A percentile compares a stretch with the other conserved stretches of the same genome.
phyloP scores from a whole-genome alignment of 177 flowering plant species.

The Tripterygium wilfordii region DNA sequence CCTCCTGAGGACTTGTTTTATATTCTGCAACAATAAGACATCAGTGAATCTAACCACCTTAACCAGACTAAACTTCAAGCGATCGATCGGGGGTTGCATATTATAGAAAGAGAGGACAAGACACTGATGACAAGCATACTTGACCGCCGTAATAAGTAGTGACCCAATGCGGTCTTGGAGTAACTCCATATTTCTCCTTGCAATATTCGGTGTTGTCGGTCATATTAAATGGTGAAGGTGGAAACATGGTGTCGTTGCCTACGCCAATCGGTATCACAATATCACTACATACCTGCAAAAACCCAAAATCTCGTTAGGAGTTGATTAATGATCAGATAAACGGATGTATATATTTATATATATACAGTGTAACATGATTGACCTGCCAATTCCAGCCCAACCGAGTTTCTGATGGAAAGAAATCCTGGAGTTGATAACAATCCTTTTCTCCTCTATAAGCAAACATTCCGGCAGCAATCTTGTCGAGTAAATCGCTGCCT shows the following conservation, averaged over 20 bases:
- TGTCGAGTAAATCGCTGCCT: slow-evolving; percentile 19
- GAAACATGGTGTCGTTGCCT: slow-evolving; percentile 22
- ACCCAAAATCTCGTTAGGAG: background rate
- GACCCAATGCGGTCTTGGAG: slow-evolving; percentile 31
- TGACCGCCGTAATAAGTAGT: slow-evolving; percentile 27
- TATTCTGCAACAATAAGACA: slow-evolving; percentile 13
- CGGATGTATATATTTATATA: background rate
- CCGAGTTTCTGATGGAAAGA: slow-evolving; percentile 5
- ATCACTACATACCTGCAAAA: slow-evolving; percentile 38
- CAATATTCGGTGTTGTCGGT: slow-evolving; percentile 5
- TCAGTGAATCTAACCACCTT: no score
- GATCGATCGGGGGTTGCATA: background rate
- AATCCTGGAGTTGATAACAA: slow-evolving; percentile 4
- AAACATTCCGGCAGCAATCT: slow-evolving; percentile 26
- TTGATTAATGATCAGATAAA: no score
- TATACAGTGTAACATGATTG: background rate
- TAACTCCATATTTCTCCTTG: slow-evolving; percentile 12
- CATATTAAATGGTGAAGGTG: slow-evolving; percentile 12
- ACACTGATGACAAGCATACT: slow-evolving; percentile 7
- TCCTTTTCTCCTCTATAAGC: slow-evolving; percentile 11
- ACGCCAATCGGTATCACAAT: slow-evolving; percentile 37
- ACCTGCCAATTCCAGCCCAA: slow-evolving; percentile 38
- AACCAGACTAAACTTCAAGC: no score
- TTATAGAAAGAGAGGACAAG: background rate
- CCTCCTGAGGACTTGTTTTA: slow-evolving; percentile 12